Conservation (phyloP, 1,284 basidiomycete species). For the Trichosporon sp. region DNA sequence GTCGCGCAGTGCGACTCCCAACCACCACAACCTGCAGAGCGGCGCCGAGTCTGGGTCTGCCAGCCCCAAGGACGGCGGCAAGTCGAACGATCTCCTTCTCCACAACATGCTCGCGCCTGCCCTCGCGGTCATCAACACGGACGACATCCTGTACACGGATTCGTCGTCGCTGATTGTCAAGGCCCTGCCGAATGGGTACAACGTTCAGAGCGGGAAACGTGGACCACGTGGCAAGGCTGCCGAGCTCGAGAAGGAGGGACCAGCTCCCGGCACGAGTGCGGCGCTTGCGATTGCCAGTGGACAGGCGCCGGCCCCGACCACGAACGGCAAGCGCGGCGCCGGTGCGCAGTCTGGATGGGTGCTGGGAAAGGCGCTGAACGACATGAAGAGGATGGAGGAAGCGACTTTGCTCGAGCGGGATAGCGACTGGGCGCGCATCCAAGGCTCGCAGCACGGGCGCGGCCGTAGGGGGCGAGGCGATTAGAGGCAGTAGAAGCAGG, state of each 20-base stretch:
- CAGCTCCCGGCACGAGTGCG: conserved; percentile 39
- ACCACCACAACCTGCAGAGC: conserved; percentile 15
- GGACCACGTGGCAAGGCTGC: conserved; percentile 37
- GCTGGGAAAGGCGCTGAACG: conserved; percentile 46
- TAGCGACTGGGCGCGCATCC: conserved; percentile 48
- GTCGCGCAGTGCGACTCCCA: conserved; percentile 14
- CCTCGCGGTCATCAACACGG: conserved; percentile 37
- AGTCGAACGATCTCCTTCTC: conserved; percentile 37
- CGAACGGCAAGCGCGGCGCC: conserved; percentile 31
- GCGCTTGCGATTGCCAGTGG: conserved; percentile 39
- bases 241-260: conserved; percentile 28
- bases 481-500: conserved; percentile 11
- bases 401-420: conserved; percentile 45
- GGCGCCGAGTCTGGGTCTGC: conserved; percentile 15
- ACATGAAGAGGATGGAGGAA: conserved; percentile 46
- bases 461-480: conserved; percentile 40
- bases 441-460: conserved; percentile 33
- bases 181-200: conserved; percentile 31
- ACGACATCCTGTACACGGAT: conserved; percentile 44
- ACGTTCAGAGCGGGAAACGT: conserved; percentile 34
- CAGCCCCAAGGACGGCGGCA: conserved; percentile 24
- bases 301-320: conserved; percentile 22
- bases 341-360: conserved; percentile 38
- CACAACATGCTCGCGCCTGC: conserved; percentile 39
- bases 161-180: conserved; percentile 43